Evolutionary conservation across 306 rosid genomes (phyloP), one percentile per base, ranked within the genome.

Genomic region (Dalbergia oliveri): DNA sequence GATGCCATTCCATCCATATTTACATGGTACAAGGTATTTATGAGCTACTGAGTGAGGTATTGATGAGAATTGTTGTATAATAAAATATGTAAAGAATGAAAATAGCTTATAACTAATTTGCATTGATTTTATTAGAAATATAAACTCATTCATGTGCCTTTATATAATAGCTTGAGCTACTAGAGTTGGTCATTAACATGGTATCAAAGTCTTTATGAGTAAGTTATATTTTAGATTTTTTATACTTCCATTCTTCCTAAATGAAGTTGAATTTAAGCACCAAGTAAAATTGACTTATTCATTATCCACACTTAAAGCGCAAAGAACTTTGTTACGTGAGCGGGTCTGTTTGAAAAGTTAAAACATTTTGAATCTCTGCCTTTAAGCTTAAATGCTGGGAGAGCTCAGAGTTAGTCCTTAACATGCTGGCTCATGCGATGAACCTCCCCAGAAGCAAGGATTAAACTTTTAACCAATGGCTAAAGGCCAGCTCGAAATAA

Each of bases 21-120:
- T 82, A 82, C 97, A 73, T 94, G 98, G 98, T 94, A 94, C 89
- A 94, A 94, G 98, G 98, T 94, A 92, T 69, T 57, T 14, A 13
- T 53, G 44, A 57, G 68, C 60, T 67, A 57, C 26, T 21, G 58
- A 75, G 66, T 44, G 73, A 68, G 41, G 49, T 44, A 50, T 85
- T 43, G 62, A 39, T 75, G 72, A 64, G 60, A 62, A 69, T 56
- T 23, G 35, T 56, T 50, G 39, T 50, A 37, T 19, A 53, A 54
- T 57, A 69, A 56, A 74, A 56, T 16, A 43, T 14, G 13, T 43
- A 53, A 16, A 7, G 15, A 66, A 68, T 4, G 19, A 44, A 59
- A 75, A 56, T 49, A 72, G 9, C 51, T 54, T 63, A 58, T 53
- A 72, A 63, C 11, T 62, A 54, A 11, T 64, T 76, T 65, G 26